Conservation (phyloP, 2,329 filamentous ascomycete genomes). For the Fusarium setosum region DNA sequence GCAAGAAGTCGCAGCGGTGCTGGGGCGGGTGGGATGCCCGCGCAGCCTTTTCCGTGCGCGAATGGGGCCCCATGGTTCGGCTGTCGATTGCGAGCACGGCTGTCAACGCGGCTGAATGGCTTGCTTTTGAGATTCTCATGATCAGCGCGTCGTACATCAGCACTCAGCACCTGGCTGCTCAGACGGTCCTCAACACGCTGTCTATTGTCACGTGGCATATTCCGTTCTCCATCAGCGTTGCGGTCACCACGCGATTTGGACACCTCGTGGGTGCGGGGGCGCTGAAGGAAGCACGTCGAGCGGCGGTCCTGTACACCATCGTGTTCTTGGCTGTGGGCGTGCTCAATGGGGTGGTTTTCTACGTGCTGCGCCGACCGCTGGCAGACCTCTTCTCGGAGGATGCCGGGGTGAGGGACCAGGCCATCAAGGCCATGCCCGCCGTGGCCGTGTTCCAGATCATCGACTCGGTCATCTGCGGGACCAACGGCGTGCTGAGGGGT, state of each 20-base stretch:
- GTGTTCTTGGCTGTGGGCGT: slow-evolving; percentile 29
- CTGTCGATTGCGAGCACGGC: slow-evolving; percentile 54
- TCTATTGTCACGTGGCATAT: slow-evolving; percentile 56
- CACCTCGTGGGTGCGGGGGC: slow-evolving; percentile 53
- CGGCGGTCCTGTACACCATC: slow-evolving; percentile 22
- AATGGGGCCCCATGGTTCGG: slow-evolving; percentile 54
- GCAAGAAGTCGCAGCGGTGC: slow-evolving; percentile 44
- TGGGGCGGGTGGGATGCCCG: slow-evolving; percentile 55
- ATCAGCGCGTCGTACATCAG: slow-evolving; percentile 58
- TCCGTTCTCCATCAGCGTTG: slow-evolving; percentile 56
- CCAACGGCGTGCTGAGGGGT: slow-evolving; percentile 33
- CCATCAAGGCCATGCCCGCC: slow-evolving; percentile 23
- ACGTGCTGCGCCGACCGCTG: slow-evolving; percentile 21
- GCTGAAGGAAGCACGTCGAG: slow-evolving; percentile 28
- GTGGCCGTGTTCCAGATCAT: slow-evolving; percentile 34
- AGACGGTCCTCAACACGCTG: slow-evolving; percentile 54
- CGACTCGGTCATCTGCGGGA: slow-evolving; percentile 33
- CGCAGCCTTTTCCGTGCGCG: slow-evolving; percentile 48
- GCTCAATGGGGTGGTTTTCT: slow-evolving; percentile 28
- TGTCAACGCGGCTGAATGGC: slow-evolving; percentile 58
- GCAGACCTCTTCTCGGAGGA: slow-evolving; percentile 33
- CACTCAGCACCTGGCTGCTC: slow-evolving; percentile 55
- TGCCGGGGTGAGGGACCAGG: slow-evolving; percentile 19
- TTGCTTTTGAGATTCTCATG: slow-evolving; percentile 57
- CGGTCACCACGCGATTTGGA: slow-evolving; percentile 55